Evolutionary conservation across 2,329 filamentous ascomycete species (phyloP).

Genomic region (Pseudopithomyces maydicus): DNA sequence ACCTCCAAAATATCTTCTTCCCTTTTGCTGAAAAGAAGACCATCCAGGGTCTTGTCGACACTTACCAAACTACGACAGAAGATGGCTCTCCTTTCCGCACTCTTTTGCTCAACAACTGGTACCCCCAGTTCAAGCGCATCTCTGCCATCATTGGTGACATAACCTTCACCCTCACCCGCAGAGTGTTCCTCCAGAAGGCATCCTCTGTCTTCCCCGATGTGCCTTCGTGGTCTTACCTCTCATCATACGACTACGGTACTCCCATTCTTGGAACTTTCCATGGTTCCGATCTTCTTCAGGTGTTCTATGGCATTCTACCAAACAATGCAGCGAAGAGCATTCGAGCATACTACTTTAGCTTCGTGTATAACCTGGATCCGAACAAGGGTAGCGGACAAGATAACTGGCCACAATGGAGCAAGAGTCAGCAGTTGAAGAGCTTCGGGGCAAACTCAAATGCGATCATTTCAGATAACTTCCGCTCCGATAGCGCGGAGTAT

Average conservation of each 20-base stretch:
- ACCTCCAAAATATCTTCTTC: constrained; percentile 68
- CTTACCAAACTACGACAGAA: constrained; percentile 63
- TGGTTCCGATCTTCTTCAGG: constrained; percentile 69
- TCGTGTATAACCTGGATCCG: constrained; percentile 72
- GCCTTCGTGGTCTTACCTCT: constrained; percentile 75
- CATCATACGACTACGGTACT: constrained; percentile 72
- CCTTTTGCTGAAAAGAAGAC: constrained; percentile 56
- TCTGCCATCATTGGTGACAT: constrained; percentile 77
- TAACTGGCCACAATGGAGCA: constrained; percentile 62
- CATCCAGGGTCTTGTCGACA: constrained; percentile 62
- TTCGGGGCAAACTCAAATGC: constrained; percentile 47
- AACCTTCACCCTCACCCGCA: constrained; percentile 73
- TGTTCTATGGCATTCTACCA: constrained; percentile 68
- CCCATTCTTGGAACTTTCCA: constrained; percentile 80
- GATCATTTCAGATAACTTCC: constrained; percentile 56
- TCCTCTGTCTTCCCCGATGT: constrained; percentile 59
- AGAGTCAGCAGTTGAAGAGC: constrained; percentile 56
- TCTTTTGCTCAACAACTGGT: constrained; percentile 69
- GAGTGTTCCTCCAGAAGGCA: constrained; percentile 63
- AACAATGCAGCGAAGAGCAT: constrained; percentile 66
- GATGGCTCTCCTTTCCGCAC: constrained; percentile 76
- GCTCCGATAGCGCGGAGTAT: constrained; percentile 51
- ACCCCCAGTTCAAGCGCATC: constrained; percentile 77
- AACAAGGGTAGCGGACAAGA: constrained; percentile 58
- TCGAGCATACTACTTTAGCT: constrained; percentile 73